phyloP scores from a whole-genome alignment of 805 yeast species.

The Pichia thaimueangensis region DNA sequence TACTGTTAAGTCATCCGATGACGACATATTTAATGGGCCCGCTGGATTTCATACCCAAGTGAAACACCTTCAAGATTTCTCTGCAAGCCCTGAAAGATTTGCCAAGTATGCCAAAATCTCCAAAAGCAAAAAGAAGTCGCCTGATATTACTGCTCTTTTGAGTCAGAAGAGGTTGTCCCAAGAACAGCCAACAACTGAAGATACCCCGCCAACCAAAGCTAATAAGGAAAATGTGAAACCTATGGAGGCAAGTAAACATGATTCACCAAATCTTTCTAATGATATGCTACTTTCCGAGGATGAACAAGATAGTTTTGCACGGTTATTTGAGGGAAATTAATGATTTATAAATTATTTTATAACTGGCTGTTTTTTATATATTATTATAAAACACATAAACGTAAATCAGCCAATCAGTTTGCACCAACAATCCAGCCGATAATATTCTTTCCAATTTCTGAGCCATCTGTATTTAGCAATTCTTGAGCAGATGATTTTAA shows the following conservation, averaged over 20 bases:
- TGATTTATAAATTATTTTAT: background rate
- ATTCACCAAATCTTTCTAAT: background rate
- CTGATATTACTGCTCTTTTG: background rate
- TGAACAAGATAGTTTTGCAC: constrained; percentile 2
- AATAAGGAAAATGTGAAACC: background rate
- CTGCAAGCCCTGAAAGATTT: constrained; percentile 10
- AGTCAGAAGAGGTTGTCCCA: background rate
- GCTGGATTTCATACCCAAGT: constrained; percentile 7
- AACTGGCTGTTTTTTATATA: too few species aligned
- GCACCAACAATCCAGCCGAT: constrained; percentile 34
- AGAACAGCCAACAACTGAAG: background rate
- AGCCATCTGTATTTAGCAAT: constrained; percentile 17
- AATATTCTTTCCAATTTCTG: constrained; percentile 28
- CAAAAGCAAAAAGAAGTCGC: background rate
- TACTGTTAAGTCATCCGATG: background rate
- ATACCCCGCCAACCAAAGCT: too few species aligned
- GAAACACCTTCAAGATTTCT: background rate
- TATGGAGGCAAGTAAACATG: background rate
- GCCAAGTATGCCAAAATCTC: background rate
- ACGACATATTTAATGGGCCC: background rate
- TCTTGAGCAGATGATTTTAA: constrained; percentile 25
- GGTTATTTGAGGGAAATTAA: background rate
- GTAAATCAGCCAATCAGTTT: constrained; percentile 8
- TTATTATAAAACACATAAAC: background rate
- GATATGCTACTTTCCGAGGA: constrained; percentile 2